Base-by-base conservation (phyloP, 2,329 filamentous ascomycete species). In the Hirsutella minnesotensis region DNA sequence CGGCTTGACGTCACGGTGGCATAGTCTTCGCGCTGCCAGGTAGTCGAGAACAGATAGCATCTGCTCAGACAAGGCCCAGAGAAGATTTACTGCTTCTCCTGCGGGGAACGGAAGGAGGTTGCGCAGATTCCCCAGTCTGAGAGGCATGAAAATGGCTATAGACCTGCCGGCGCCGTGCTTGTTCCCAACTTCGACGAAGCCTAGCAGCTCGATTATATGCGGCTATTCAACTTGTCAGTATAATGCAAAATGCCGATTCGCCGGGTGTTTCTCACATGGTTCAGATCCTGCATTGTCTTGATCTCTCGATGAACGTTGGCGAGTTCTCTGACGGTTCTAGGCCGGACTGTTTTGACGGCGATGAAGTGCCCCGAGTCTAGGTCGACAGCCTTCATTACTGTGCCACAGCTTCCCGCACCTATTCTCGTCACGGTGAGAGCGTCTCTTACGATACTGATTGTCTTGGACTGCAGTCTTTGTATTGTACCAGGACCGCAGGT, bases 41-140 rank as follows among this genome's bases (percentile, higher is more conserved):
- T 45, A 55, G 24, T 49, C 48, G 2, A 55, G 45, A 1, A 48
- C 52, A 12, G 47, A 21, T 1, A 51, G 42, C 49, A 56, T 54
- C 34, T 54, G 24, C 47, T 13, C 41, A 34, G 12, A 31, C 2
- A 36, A 29, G 13, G 30, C n/a, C 5, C n/a, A n/a, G 2, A 3
- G 9, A 33, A n/a, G 37, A 29, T 5, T 10, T n/a, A n/a, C n/a
- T n/a, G n/a, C n/a, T n/a, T n/a, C n/a, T n/a, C n/a, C 33, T 15
- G 3, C 30, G 4, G 4, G 29, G n/a, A n/a, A n/a, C n/a, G n/a
- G n/a, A n/a, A n/a, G n/a, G n/a, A 43, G 24, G 18, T 33, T 19
- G 9, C 9, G 16, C 12, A 43, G 7, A n/a, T 19, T 43, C 8
- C 41, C 35, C 20, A 7, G 9, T 18, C 27, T 31, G 9, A 38